These are phyloP conservation scores for Tetrahymena thermophila DNA, from an alignment of 73 alveolate species.

Conservation along the genomic window DNA sequence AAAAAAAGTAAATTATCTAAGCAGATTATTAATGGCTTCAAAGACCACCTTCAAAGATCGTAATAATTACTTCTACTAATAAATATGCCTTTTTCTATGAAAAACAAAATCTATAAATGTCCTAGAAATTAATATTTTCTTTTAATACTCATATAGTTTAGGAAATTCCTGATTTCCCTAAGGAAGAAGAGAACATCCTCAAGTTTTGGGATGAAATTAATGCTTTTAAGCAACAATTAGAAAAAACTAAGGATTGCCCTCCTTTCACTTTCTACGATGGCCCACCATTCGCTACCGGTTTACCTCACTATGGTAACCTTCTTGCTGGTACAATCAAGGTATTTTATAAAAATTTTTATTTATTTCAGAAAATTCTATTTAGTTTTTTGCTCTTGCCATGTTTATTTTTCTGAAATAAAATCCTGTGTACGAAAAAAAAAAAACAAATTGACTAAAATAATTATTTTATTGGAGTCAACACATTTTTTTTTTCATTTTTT, in stretches of 20 bases:
- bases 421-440: neutral
- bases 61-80: neutral
- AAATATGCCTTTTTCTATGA: neutral
- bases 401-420: neutral
- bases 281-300: slow-evolving; percentile 99
- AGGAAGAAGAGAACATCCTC: slow-evolving; percentile 93
- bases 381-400: neutral
- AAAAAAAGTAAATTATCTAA: neutral
- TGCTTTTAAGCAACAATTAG: slow-evolving; percentile 93
- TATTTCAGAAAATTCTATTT: neutral
- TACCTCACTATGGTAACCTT: slow-evolving; percentile 99
- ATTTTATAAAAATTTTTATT: neutral
- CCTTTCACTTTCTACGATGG: slow-evolving; percentile 98
- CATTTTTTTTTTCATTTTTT: too few relatives aligned
- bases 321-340: slow-evolving; percentile 98
- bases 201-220: slow-evolving; percentile 94
- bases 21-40: slow-evolving; percentile 2
- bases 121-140: neutral
- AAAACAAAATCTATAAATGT: neutral
- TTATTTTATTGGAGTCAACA: neutral
- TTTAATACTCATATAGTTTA: neutral
- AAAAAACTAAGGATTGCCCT: slow-evolving; percentile 82
- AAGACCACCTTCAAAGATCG: neutral
- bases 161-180: slow-evolving; percentile 89
- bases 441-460: neutral